phyloP scores from a whole-genome alignment of 225 moss, liverwort and hornwort species.

The Lunularia cruciata region DNA sequence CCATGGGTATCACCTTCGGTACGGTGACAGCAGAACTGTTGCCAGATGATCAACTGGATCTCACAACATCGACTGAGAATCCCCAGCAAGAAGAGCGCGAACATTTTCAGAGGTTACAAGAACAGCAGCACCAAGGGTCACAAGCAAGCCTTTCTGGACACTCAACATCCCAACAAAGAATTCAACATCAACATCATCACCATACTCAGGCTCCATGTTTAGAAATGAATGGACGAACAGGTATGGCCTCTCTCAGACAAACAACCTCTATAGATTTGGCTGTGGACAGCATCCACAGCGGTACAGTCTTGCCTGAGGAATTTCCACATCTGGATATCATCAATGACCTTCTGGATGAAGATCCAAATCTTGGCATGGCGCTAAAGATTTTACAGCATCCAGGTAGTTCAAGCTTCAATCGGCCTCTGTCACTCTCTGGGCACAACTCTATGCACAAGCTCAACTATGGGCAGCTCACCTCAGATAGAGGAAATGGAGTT shows the following conservation, averaged over 20 bases:
- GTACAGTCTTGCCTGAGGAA: slow-evolving; percentile 83
- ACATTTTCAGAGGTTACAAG: slow-evolving; percentile 41
- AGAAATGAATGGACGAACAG: slow-evolving; percentile 52
- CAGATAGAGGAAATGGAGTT: slow-evolving; percentile 56
- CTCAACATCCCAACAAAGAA: slow-evolving; percentile 25
- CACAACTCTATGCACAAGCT: slow-evolving; percentile 71
- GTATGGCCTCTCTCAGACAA: slow-evolving; percentile 44
- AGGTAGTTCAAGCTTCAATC: slow-evolving; percentile 49
- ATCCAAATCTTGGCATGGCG: slow-evolving; percentile 74
- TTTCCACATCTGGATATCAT: slow-evolving; percentile 99
- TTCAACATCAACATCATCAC: slow-evolving; percentile 58
- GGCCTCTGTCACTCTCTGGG: slow-evolving; percentile 54
- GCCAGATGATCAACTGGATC: slow-evolving; percentile 50
- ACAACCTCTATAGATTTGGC: slow-evolving; percentile 37
- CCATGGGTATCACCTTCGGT: slow-evolving; percentile 89
- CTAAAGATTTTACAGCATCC: slow-evolving; percentile 67
- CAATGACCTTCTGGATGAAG: slow-evolving; percentile 93
- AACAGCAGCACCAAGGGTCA: slow-evolving; percentile 52
- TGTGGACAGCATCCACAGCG: slow-evolving; percentile 59
- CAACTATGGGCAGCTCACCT: slow-evolving; percentile 65
- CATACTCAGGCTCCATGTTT: slow-evolving; percentile 45
- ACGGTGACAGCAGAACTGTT: slow-evolving; percentile 93
- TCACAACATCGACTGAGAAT: slow-evolving; percentile 42
- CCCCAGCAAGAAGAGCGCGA: slow-evolving; percentile 59
- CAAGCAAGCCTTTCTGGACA: slow-evolving; percentile 43